A percentile compares a stretch with the other conserved stretches of the same genome.
phyloP scores from a whole-genome alignment of 2,329 filamentous ascomycete genomes.

The Colletotrichum lindemuthianum region DNA sequence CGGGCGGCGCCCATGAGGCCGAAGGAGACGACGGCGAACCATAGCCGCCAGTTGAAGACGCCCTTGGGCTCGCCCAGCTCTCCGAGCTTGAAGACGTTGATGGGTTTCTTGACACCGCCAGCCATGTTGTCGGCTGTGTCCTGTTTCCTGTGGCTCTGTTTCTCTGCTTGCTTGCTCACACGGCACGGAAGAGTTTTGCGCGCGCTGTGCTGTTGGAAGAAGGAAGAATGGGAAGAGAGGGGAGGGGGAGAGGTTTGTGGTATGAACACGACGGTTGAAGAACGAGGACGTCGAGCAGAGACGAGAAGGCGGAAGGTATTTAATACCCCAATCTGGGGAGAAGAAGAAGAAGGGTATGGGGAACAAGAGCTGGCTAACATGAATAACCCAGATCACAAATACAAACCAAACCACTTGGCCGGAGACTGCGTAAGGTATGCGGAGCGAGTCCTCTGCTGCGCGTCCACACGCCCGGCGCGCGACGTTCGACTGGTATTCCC shows the following conservation, averaged over 20 bases:
- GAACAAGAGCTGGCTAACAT: slow-evolving; percentile 4
- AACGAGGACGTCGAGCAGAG: neutral
- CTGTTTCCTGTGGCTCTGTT: neutral
- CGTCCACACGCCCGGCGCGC: neutral
- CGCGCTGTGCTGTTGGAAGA: neutral
- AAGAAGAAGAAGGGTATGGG: neutral
- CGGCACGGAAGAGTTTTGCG: neutral
- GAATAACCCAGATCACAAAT: slow-evolving; percentile 21
- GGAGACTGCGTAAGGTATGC: too few species aligned
- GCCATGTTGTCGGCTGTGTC: slow-evolving; percentile 24
- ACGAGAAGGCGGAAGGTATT: slow-evolving; percentile 16
- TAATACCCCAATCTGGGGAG: slow-evolving; percentile 20
- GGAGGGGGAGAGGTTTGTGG: slow-evolving; percentile 4
- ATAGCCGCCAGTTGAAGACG: slow-evolving; percentile 81
- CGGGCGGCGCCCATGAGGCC: slow-evolving; percentile 80
- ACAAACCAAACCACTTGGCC: neutral
- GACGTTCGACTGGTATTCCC: neutral
- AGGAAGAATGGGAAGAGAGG: neutral
- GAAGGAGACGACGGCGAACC: slow-evolving; percentile 80
- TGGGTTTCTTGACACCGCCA: slow-evolving; percentile 62
- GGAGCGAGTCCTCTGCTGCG: too few species aligned
- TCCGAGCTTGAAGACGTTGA: slow-evolving; percentile 72
- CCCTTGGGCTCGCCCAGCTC: slow-evolving; percentile 74
- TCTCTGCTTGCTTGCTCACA: slow-evolving; percentile 14
- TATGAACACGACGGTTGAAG: slow-evolving; percentile 31